A percentile compares a stretch with the other conserved stretches of the same genome.
Evolutionary conservation across 176 grass and related monocot genomes (phyloP).

Genomic region (Oryza meridionalis): DNA sequence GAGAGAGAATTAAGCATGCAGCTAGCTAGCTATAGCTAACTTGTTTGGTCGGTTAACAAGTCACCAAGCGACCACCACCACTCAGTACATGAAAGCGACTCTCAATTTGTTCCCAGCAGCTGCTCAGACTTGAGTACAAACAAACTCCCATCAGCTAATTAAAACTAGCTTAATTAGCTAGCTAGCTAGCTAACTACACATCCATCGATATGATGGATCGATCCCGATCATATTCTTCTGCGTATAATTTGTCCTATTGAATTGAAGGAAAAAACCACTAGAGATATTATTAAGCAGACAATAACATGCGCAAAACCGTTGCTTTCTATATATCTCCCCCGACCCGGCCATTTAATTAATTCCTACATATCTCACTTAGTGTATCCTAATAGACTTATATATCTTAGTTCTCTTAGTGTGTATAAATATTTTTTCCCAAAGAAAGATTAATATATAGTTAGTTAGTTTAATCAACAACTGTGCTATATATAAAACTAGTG

Average conservation of each 20-base stretch:
- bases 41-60: constrained; percentile 40
- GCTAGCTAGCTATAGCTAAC: neutral
- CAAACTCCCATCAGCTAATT: neutral
- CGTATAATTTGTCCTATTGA: neutral
- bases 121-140: neutral
- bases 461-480: neutral
- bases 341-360: neutral
- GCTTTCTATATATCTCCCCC: neutral
- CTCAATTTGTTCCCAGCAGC: neutral
- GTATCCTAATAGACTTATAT: neutral
- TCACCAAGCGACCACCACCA: constrained; percentile 23
- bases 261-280: neutral
- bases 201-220: neutral
- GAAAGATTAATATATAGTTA: neutral
- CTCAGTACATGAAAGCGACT: constrained; percentile 2
- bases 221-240: neutral
- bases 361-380: neutral
- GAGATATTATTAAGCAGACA: neutral
- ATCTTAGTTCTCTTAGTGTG: neutral
- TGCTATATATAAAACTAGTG: neutral
- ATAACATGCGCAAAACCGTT: neutral
- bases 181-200: neutral
- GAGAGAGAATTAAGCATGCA: neutral
- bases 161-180: neutral
- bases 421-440: neutral